Evolutionary conservation across 345 rosid genomes (phyloP).

Genomic region (Leavenworthia alabamica): DNA sequence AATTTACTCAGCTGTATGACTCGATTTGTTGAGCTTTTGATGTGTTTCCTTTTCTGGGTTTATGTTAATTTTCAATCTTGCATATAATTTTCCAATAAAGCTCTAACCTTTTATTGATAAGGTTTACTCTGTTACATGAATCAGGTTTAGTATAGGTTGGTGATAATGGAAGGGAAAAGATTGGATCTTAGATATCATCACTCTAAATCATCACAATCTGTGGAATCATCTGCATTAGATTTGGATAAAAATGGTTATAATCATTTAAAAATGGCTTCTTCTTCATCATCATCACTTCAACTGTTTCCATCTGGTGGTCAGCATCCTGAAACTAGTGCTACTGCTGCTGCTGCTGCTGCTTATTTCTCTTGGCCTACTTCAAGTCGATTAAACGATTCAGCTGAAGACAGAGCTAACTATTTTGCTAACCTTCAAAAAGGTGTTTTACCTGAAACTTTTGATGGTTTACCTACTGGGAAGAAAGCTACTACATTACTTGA

Average conservation of each 20-base stretch:
- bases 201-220: constrained; percentile 52
- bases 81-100: constrained; percentile 1
- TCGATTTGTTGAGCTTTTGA: background rate
- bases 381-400: constrained; percentile 53
- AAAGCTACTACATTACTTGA: constrained; percentile 73
- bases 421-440: constrained; percentile 74
- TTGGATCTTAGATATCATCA: constrained; percentile 38
- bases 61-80: background rate
- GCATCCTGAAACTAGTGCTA: constrained; percentile 62
- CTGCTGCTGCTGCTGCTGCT: constrained; percentile 53
- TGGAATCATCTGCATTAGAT: constrained; percentile 55
- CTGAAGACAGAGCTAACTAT: constrained; percentile 64
- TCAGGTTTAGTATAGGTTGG: constrained; percentile 7
- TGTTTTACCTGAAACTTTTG: constrained; percentile 62
- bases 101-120: constrained; percentile 4
- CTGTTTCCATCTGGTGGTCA: constrained; percentile 64
- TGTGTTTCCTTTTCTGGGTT: constrained; percentile 15
- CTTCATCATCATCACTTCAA: constrained; percentile 51
- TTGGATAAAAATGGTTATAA: constrained; percentile 48
- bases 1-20: background rate
- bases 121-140: background rate
- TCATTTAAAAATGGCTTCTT: constrained; percentile 44
- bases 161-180: constrained; percentile 46
- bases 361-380: constrained; percentile 83
- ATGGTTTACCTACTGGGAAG: constrained; percentile 55